Evolutionary conservation across 306 rosid species (phyloP).

Genomic region (Rosa multiflora): DNA sequence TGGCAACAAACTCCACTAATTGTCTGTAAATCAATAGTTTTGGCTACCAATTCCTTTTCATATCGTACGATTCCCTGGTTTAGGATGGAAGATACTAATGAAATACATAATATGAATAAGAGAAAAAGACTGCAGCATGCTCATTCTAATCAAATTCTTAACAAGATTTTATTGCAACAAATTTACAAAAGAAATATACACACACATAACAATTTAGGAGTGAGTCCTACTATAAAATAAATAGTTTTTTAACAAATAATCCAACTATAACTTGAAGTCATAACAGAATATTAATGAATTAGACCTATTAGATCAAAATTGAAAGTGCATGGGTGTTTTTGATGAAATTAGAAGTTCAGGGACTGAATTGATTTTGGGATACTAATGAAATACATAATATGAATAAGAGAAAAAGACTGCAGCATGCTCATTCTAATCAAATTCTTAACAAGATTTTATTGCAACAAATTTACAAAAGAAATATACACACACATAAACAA

Average conservation of each 20-base stretch:
- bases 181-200: no score
- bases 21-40: slow-evolving; percentile 54
- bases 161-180: neutral
- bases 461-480: no score
- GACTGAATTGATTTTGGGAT: no score
- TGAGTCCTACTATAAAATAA: no score
- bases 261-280: no score
- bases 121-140: neutral
- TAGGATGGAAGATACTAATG: neutral
- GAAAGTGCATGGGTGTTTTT: no score
- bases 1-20: slow-evolving; percentile 63
- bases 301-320: no score
- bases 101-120: slow-evolving; percentile 12
- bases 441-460: neutral
- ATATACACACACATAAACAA: neutral
- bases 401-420: neutral
- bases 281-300: no score
- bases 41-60: slow-evolving; percentile 63
- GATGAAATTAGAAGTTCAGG: no score
- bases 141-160: neutral
- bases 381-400: slow-evolving; percentile 15
- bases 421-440: neutral
- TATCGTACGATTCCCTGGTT: slow-evolving; percentile 58
- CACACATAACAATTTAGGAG: no score
- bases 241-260: no score